Evolutionary conservation across 176 grass and related monocot species (phyloP).

Genomic region (Oryza australiensis): DNA sequence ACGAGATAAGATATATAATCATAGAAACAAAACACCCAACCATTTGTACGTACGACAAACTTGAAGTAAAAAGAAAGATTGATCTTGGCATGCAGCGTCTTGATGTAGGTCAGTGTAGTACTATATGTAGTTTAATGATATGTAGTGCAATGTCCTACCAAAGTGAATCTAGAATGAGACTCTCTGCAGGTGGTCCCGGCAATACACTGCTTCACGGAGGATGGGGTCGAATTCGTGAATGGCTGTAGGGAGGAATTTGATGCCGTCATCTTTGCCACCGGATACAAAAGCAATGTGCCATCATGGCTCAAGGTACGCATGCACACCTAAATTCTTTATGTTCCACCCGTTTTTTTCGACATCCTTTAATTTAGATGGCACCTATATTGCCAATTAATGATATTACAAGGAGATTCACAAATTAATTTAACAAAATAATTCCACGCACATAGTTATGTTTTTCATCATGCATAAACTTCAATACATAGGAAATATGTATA

Average conservation of each 20-base stretch:
- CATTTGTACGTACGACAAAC: neutral
- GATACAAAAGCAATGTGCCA: constrained; percentile 86
- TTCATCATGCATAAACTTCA: no score
- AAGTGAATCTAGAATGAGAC: constrained; percentile 28
- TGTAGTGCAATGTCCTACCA: neutral
- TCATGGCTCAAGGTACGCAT: constrained; percentile 84
- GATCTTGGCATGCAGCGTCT: neutral
- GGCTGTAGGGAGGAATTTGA: constrained; percentile 60
- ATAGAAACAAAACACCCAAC: neutral
- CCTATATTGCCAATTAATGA: neutral
- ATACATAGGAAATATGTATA: neutral
- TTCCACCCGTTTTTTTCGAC: neutral
- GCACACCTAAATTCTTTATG: neutral
- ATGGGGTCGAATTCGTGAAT: constrained; percentile 59
- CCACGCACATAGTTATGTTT: no score
- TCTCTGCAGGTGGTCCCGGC: constrained; percentile 73
- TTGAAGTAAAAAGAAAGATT: neutral
- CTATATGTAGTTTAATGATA: neutral
- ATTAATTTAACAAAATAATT: neutral
- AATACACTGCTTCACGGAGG: constrained; percentile 54
- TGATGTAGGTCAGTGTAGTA: neutral
- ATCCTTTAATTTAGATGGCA: neutral
- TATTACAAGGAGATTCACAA: neutral
- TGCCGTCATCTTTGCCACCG: constrained; percentile 80
- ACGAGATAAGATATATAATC: neutral